Conservation (phyloP, 129 eudicot genomes). For the Silybum marianum region DNA sequence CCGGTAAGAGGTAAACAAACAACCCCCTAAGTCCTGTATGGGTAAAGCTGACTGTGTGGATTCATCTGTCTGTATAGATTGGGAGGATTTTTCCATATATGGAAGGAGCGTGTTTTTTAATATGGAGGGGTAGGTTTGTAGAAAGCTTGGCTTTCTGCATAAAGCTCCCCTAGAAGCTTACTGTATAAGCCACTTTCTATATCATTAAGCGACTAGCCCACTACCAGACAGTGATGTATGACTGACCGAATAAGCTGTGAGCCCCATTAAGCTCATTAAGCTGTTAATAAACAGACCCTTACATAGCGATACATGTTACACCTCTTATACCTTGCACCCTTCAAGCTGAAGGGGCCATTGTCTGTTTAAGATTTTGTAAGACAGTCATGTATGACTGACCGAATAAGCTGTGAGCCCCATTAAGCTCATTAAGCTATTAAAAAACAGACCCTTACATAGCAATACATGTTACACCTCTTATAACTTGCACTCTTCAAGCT, state of each 20-base stretch:
- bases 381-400: background rate
- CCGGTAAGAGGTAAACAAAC: too few relatives aligned
- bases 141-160: background rate
- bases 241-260: background rate
- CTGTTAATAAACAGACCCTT: background rate
- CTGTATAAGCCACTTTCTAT: background rate
- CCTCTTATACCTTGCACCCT: slow-evolving; percentile 3
- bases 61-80: background rate
- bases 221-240: background rate
- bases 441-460: background rate
- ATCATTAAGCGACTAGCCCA: background rate
- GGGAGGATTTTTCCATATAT: background rate
- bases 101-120: background rate
- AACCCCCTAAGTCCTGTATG: background rate
- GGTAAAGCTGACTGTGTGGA: background rate
- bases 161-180: background rate
- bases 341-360: slow-evolving; percentile 1
- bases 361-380: background rate
- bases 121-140: background rate
- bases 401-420: background rate
- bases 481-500: background rate
- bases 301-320: background rate
- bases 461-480: slow-evolving; percentile 4
- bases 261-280: background rate
- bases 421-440: background rate